Evolutionary conservation across 129 eudicot genomes (phyloP).

Genomic region (Escallonia rubra): DNA sequence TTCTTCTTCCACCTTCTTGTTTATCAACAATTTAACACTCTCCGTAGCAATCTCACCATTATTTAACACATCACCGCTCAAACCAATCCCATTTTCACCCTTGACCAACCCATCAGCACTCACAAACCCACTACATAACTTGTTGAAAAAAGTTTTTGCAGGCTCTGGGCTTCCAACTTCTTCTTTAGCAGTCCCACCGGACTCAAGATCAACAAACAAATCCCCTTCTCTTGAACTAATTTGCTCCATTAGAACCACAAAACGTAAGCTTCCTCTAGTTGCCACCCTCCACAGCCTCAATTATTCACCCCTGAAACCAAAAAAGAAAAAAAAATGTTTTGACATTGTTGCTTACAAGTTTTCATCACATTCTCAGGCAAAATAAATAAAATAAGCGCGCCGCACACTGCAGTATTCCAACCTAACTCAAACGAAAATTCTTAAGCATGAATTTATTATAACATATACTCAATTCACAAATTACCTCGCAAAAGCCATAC

Average conservation of each 20-base stretch:
- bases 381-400: too few relatives aligned
- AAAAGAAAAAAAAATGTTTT: neutral
- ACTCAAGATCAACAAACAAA: conserved; percentile 35
- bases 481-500: too few relatives aligned
- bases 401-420: too few relatives aligned
- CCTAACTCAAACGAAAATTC: too few relatives aligned
- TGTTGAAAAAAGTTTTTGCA: conserved; percentile 18
- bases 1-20: conserved; percentile 26
- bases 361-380: neutral
- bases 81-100: conserved; percentile 21
- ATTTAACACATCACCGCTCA: neutral
- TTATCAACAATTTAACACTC: conserved; percentile 21
- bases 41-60: conserved; percentile 18
- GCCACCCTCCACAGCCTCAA: neutral
- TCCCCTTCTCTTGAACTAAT: conserved; percentile 30
- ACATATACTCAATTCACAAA: too few relatives aligned
- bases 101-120: conserved; percentile 16
- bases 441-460: too few relatives aligned
- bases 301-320: neutral
- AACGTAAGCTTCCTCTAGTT: neutral
- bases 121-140: conserved; percentile 21
- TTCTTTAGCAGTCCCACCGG: neutral
- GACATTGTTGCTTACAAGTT: neutral
- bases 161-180: conserved; percentile 17
- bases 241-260: conserved; percentile 30